Percentiles rank a stretch among this genome's conserved stretches.
Conservation (phyloP, 768 basidiomycete species). For the Lactifluus rugatus region DNA sequence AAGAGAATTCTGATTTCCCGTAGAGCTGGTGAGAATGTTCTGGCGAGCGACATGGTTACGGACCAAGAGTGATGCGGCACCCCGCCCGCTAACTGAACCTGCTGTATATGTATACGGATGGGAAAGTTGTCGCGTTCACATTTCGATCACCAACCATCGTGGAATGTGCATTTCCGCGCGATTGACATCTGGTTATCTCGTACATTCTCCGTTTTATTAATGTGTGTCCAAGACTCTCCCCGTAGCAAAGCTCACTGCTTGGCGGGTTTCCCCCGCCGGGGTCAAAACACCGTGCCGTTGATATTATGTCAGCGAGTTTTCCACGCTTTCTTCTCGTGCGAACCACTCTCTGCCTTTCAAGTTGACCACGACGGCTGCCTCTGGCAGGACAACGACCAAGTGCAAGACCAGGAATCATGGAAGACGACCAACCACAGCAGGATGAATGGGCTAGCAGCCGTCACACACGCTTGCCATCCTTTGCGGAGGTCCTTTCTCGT, state of each 20-base stretch:
- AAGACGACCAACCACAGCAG: slow-evolving; percentile 32
- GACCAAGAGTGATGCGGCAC: not conserved
- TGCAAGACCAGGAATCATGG: slow-evolving; percentile 22
- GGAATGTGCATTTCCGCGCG: not conserved
- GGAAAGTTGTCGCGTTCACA: not conserved
- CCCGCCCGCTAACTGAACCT: too few relatives aligned
- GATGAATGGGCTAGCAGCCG: slow-evolving; percentile 69
- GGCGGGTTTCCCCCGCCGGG: too few relatives aligned
- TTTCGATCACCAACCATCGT: slow-evolving; percentile 5
- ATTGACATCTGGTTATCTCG: not conserved
- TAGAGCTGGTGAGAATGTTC: slow-evolving; percentile 65
- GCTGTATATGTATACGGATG: not conserved
- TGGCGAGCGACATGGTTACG: slow-evolving; percentile 43
- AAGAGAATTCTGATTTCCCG: slow-evolving; percentile 74
- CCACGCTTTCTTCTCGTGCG: slow-evolving; percentile 4
- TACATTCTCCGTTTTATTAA: not conserved
- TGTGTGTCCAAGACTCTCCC: not conserved
- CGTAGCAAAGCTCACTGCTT: not conserved
- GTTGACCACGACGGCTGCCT: slow-evolving; percentile 1
- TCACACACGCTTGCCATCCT: slow-evolving; percentile 73
- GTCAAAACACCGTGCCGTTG: not conserved
- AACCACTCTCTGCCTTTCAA: not conserved
- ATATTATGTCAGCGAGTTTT: slow-evolving; percentile 11
- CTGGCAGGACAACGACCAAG: not conserved
- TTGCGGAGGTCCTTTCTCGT: slow-evolving; percentile 84